These are phyloP conservation scores for Clarireedia hainanense DNA, from an alignment of 2,329 filamentous ascomycete species.

Conservation along the genomic window DNA sequence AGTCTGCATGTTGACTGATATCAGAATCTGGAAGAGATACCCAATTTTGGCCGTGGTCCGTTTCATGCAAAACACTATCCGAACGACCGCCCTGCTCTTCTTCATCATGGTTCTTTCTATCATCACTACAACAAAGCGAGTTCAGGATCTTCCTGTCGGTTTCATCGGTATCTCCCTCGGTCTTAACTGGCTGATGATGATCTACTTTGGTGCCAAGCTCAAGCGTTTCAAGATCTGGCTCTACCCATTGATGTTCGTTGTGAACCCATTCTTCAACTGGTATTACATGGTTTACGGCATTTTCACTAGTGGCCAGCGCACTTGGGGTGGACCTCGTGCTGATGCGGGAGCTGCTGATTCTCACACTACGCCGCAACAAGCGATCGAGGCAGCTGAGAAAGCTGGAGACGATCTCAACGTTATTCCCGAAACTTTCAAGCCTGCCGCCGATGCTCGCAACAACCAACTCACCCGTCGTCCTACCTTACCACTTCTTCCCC, in stretches of 20 bases:
- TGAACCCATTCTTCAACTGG: slow-evolving; percentile 98
- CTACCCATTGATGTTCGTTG: slow-evolving; percentile 88
- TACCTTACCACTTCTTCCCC: slow-evolving; percentile 60
- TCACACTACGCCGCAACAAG: slow-evolving; percentile 69
- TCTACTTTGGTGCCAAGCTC: slow-evolving; percentile 86
- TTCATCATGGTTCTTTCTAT: slow-evolving; percentile 88
- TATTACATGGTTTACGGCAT: slow-evolving; percentile 64
- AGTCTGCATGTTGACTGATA: slow-evolving; percentile 94
- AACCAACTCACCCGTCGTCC: slow-evolving; percentile 37
- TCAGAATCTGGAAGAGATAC: slow-evolving; percentile 84
- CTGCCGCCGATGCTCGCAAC: slow-evolving; percentile 44
- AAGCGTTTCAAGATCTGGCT: slow-evolving; percentile 89
- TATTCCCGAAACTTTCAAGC: slow-evolving; percentile 75
- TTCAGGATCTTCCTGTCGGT: slow-evolving; percentile 75
- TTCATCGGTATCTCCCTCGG: slow-evolving; percentile 91
- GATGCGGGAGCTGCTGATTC: slow-evolving; percentile 77
- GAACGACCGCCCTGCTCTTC: slow-evolving; percentile 88
- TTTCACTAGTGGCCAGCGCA: slow-evolving; percentile 76
- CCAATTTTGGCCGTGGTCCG: slow-evolving; percentile 78
- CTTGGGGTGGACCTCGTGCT: slow-evolving; percentile 89
- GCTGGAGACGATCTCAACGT: slow-evolving; percentile 84
- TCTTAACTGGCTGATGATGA: slow-evolving; percentile 90
- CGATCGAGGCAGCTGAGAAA: slow-evolving; percentile 72
- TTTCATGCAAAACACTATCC: slow-evolving; percentile 93
- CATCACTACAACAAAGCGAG: slow-evolving; percentile 71